These are phyloP conservation scores for Psilocybe cubensis DNA, from an alignment of 768 basidiomycete species.

Conservation along the genomic window DNA sequence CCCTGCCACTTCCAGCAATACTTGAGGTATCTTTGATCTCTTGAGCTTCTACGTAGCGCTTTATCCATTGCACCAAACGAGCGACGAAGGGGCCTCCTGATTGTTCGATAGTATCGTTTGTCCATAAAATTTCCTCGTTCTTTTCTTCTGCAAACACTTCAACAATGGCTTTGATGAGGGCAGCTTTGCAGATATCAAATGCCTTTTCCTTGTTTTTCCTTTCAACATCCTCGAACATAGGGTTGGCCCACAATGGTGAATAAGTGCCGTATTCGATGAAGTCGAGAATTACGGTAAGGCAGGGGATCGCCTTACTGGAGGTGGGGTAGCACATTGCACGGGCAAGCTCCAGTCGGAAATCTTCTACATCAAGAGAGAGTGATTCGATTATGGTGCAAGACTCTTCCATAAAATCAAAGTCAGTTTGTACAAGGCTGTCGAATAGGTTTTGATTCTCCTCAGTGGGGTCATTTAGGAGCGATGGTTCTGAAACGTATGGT, in stretches of 20 bases:
- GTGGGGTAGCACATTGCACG: conserved; percentile 63
- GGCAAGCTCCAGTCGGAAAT: conserved; percentile 72
- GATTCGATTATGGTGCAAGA: conserved; percentile 78
- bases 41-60: conserved; percentile 49
- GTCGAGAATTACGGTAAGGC: conserved; percentile 64
- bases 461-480: conserved; percentile 40
- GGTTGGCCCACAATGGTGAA: conserved; percentile 62
- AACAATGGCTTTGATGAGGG: conserved; percentile 83
- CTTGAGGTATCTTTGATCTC: conserved; percentile 30
- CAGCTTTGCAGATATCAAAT: conserved; percentile 84
- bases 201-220: conserved; percentile 65
- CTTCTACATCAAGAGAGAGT: conserved; percentile 76
- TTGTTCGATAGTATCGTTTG: conserved; percentile 52
- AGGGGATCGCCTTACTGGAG: conserved; percentile 58
- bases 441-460: conserved; percentile 46
- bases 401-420: conserved; percentile 76
- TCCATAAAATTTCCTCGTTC: conserved; percentile 81
- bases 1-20: conserved; percentile 35
- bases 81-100: conserved; percentile 76
- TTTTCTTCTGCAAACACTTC: conserved; percentile 84
- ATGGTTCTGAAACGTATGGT: conserved; percentile 43
- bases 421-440: conserved; percentile 56
- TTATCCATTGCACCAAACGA: conserved; percentile 79
- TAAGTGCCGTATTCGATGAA: conserved; percentile 79
- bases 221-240: conserved; percentile 50